Evolutionary conservation across 139 green algal genomes (phyloP), one percentile per base, ranked within the genome.

Genomic region (Ettlia oleoabundans): DNA sequence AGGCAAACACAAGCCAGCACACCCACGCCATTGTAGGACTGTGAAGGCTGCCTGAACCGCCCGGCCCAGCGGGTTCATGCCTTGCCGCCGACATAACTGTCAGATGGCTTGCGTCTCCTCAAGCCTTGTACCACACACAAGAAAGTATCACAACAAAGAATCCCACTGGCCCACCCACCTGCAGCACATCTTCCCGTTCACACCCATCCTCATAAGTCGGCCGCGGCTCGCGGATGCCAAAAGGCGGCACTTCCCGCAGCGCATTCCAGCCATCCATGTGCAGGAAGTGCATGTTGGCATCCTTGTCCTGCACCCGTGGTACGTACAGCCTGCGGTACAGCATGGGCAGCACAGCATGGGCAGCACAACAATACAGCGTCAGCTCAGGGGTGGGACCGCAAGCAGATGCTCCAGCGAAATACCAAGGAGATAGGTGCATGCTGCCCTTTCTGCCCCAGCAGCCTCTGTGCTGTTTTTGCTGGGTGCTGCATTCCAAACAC

Each of bases 211-310:
- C 26, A 32, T 94, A 92, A 0, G 33, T 76, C 0, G 68, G 53
- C 3, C 62, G 63, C 0, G 93, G 93, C 76, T 97, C 93, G 24
- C 89, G 58, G 24, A 97, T 97, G 51, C 89, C 91, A 86, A 94
- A 97, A 1, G 93, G 93, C 9, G 92, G 93, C 38, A 91, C 92
- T 22, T 71, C 32, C 19, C 82, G 51, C 33, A 72, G 43, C 32
- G 52, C 70, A 3, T 72, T 66, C 52, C 81, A 40, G 37, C 8
- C 26, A 64, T 88, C 52, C 26, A 95, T 61, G 65, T 94, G 92
- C 26, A 97, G 85, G 76, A 97, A 87, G n/a, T 89, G 83, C 94
- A 97, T 97, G 86, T 96, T 95, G 61, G 86, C 86, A n/a, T 87
- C 52, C 33, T 70, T 87, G 83, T 97, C 93, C 47, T 90, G 73